Percentiles rank a stretch among this genome's conserved stretches.
These are phyloP conservation scores for Neofusicoccum kwambonambiense DNA, from an alignment of 2,329 filamentous ascomycete species.

Conservation along the genomic window DNA sequence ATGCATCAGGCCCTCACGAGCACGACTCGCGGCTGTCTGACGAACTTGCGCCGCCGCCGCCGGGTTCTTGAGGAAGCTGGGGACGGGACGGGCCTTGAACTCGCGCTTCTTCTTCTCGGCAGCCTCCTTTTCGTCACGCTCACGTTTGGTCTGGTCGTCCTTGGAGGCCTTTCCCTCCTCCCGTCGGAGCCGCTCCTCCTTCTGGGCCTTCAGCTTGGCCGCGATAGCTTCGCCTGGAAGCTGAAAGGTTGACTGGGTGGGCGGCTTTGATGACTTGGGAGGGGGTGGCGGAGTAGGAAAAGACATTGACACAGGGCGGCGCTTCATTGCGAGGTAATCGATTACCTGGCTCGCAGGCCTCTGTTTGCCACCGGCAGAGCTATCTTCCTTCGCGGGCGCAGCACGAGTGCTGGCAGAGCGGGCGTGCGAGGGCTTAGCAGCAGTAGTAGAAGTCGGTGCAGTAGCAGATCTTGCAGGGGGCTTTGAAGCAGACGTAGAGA, in stretches of 20 bases:
- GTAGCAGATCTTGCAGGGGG: background rate
- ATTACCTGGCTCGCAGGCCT: background rate
- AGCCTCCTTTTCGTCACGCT: conserved; percentile 29
- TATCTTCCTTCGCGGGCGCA: conserved; percentile 4
- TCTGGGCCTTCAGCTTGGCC: conserved; percentile 52
- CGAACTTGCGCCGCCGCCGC: conserved; percentile 37
- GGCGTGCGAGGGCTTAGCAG: background rate
- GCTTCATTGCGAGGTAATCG: conserved; percentile 44
- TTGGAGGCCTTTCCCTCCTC: conserved; percentile 23
- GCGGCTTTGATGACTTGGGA: conserved; percentile 50
- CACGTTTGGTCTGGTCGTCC: background rate
- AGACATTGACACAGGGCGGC: conserved; percentile 47
- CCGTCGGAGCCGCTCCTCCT: conserved; percentile 47
- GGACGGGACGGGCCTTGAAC: conserved; percentile 50
- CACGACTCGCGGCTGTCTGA: conserved; percentile 48
- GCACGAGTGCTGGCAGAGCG: conserved; percentile 13
- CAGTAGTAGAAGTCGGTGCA: background rate
- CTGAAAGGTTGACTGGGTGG: conserved; percentile 51
- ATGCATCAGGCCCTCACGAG: conserved; percentile 33
- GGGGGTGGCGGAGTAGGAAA: conserved; percentile 49
- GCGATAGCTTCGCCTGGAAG: conserved; percentile 55
- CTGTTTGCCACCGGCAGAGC: background rate
- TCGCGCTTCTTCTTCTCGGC: conserved; percentile 36
- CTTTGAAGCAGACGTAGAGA: background rate
- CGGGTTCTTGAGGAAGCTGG: conserved; percentile 30